Evolutionary conservation across 495 filamentous ascomycete species (phyloP).

Genomic region (Aspergillus nanangensis): DNA sequence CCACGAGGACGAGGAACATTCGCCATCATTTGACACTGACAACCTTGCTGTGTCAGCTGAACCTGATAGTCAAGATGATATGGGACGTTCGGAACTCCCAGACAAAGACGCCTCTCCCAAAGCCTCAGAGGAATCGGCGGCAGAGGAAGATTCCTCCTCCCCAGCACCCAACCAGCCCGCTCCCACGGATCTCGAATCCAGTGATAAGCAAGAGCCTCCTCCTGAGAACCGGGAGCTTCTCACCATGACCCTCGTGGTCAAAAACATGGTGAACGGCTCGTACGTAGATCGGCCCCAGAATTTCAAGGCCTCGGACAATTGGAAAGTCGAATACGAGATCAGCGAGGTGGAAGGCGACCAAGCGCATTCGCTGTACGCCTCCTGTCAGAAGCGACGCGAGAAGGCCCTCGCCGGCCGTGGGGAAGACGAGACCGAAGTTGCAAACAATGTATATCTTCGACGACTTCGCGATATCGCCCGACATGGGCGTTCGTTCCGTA

Average conservation of each 20-base stretch:
- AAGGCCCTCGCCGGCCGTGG: constrained; percentile 34
- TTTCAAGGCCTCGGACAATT: constrained; percentile 50
- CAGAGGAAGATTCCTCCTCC: too few species aligned
- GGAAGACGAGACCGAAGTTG: constrained; percentile 28
- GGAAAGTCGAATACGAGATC: constrained; percentile 75
- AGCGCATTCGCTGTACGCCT: constrained; percentile 45
- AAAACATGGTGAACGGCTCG: constrained; percentile 67
- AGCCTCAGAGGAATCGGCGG: not conserved
- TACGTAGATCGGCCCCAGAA: constrained; percentile 55
- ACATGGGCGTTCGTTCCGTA: constrained; percentile 44
- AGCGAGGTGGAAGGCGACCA: constrained; percentile 42
- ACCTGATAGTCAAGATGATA: constrained; percentile 13
- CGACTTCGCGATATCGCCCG: constrained; percentile 37
- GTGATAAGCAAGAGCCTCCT: not conserved
- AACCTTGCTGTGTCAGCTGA: too few species aligned
- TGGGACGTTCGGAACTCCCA: not conserved
- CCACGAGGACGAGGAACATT: constrained; percentile 12
- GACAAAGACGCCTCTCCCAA: not conserved
- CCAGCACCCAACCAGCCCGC: too few species aligned
- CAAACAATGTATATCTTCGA: constrained; percentile 32
- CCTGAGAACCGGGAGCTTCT: constrained; percentile 36
- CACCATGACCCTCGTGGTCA: constrained; percentile 63
- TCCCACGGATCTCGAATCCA: too few species aligned
- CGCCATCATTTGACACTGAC: too few species aligned
- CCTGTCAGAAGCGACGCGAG: constrained; percentile 46